A percentile compares a stretch with the other conserved stretches of the same genome.
phyloP scores from a whole-genome alignment of 1,139 yeast genomes.

The Kazachstania sp. region DNA sequence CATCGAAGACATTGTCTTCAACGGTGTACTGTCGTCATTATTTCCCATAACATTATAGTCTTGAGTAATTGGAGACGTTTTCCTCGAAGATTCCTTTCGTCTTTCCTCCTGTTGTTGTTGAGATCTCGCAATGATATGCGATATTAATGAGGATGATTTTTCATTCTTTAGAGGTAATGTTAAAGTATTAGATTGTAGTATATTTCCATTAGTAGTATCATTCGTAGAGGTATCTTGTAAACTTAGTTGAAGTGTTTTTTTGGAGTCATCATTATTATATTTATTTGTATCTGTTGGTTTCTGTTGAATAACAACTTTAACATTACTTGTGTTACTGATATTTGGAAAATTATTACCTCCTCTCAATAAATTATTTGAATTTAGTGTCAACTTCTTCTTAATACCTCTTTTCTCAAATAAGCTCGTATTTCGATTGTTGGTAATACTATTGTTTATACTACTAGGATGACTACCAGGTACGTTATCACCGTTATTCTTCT shows the following conservation, averaged over 20 bases:
- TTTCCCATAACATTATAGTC: neutral
- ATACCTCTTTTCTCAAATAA: slow-evolving; percentile 8
- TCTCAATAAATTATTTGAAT: neutral
- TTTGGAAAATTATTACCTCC: neutral
- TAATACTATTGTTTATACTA: neutral
- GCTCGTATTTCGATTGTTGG: neutral
- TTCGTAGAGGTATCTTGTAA: neutral
- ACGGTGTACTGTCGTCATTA: neutral
- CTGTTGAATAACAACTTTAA: slow-evolving; percentile 4
- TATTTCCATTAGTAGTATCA: neutral
- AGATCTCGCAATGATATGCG: slow-evolving; percentile 1
- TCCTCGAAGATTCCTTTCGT: neutral
- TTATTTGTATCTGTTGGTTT: neutral
- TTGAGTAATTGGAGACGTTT: neutral
- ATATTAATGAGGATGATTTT: neutral
- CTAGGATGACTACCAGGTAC: too few relatives aligned
- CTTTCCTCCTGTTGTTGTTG: neutral
- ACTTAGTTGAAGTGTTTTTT: neutral
- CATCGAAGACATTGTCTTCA: slow-evolving; percentile 1
- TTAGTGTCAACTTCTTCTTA: slow-evolving; percentile 7
- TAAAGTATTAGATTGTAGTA: neutral
- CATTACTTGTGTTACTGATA: neutral
- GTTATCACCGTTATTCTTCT: too few relatives aligned
- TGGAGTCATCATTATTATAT: neutral
- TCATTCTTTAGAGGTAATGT: neutral